Evolutionary conservation across 306 rosid genomes (phyloP).

Genomic region (Boehmeria nivea): DNA sequence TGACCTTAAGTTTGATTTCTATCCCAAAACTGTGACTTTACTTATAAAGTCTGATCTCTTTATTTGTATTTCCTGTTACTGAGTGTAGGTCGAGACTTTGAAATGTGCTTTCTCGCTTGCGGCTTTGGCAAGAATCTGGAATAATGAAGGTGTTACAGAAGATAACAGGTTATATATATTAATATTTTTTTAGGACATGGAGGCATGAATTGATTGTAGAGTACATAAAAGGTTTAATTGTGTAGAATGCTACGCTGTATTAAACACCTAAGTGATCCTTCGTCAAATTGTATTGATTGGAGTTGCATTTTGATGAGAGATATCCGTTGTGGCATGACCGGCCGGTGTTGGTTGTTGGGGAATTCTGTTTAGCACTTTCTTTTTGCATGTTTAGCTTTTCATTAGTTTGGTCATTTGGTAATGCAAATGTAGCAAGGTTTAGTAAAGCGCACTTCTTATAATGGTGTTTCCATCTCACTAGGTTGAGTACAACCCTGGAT

Average conservation of each 20-base stretch:
- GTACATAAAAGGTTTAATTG: too few species aligned
- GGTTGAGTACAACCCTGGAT: constrained; percentile 72
- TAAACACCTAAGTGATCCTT: neutral
- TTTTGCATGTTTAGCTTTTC: too few species aligned
- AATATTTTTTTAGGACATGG: too few species aligned
- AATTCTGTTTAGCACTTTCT: too few species aligned
- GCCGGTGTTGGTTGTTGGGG: too few species aligned
- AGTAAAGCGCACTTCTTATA: neutral
- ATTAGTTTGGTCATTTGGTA: neutral
- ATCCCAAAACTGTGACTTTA: neutral
- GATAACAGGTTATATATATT: constrained; percentile 57
- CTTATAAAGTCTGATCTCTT: neutral
- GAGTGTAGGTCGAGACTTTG: constrained; percentile 82
- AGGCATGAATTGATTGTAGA: neutral
- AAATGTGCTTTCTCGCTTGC: constrained; percentile 81
- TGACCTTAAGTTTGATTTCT: neutral
- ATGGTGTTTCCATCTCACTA: constrained; percentile 28
- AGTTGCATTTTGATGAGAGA: neutral
- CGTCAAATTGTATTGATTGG: neutral
- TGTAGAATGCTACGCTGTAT: too few species aligned
- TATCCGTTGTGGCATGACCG: too few species aligned
- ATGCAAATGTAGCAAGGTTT: neutral
- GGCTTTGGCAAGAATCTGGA: constrained; percentile 66
- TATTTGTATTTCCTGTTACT: neutral
- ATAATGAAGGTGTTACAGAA: constrained; percentile 71